These are phyloP conservation scores for Boletus rubescentipes DNA, from an alignment of 768 basidiomycete species.

Conservation along the genomic window DNA sequence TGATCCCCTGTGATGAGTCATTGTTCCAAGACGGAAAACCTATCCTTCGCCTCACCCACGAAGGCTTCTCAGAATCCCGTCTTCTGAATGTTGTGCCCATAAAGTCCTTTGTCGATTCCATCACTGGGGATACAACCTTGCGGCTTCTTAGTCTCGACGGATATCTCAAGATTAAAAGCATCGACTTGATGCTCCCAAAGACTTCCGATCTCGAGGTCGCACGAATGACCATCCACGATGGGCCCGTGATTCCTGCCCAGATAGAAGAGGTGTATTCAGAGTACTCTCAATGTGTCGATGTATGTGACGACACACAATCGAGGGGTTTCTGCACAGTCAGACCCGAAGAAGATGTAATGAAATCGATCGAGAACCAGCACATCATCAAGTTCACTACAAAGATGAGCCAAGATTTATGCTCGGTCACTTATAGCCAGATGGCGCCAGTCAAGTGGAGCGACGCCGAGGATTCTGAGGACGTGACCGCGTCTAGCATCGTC, in stretches of 20 bases:
- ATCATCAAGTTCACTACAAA: background rate
- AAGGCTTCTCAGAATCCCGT: fast-evolving
- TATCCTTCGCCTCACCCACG: background rate
- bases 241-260: too few species aligned
- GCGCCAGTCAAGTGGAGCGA: background rate
- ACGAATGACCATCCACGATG: background rate
- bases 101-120: background rate
- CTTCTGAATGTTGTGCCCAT: background rate
- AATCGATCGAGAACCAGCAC: background rate
- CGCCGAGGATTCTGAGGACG: background rate
- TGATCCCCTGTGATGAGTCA: background rate
- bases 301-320: background rate
- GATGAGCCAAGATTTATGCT: background rate
- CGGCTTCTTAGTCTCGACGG: background rate
- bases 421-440: background rate
- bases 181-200: background rate
- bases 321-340: background rate
- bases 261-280: background rate
- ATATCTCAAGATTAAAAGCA: background rate
- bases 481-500: background rate
- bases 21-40: too few species aligned
- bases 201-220: background rate
- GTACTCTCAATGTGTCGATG: background rate
- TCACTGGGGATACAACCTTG: background rate
- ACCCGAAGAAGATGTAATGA: background rate